Evolutionary conservation across 164 flowering plant genomes (phyloP), one percentile per base, ranked within the genome.

Genomic region (Houttuynia cordata): DNA sequence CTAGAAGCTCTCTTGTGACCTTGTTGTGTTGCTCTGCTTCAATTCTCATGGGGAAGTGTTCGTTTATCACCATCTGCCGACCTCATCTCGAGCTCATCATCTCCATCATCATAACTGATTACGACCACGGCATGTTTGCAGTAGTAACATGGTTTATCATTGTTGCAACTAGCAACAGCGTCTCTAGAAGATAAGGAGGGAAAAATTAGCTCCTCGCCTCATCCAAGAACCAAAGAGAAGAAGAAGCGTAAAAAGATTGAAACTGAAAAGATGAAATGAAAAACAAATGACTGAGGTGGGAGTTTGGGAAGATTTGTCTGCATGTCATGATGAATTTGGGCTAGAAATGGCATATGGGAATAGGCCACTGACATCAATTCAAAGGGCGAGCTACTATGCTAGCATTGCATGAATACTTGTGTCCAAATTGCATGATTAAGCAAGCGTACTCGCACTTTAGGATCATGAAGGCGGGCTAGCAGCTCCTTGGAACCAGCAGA

Each of bases 281-380:
- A 13, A 20, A 21, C 5, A 21, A 20, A 20, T 25, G 53, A 20
- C 1, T 61, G 34, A 52, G 57, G 22, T 62, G 51, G 57, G 37
- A 62, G 64, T 62, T 62, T 53, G 56, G 50, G 51, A 3, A 52
- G 19, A 7, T 62, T 62, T 20, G 64, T 52, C 34, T 23, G 20
- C 7, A 24, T 61, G 49, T 39, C 56, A 8, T 30, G 37, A 30
- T n/a, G n/a, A n/a, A n/a, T 2, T 30, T 30, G 4, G 2, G 37
- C 37, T 0, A 30, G 10, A 37, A 61, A 61, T 10, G 40, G 25
- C 24, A 20, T 10, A 51, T 20, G 18, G 57, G 24, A 21, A 52
- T 34, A 22, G 64, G 52, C 64, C 64, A 37, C 47, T 61, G 45
- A 34, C 56, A 52, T 61, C 64, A 10, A 52, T 51, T 57, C 64